Percentiles rank a stretch among this genome's conserved stretches.
These are phyloP conservation scores for Eucalyptus urophylla DNA, from an alignment of 345 rosid species.

Conservation along the genomic window DNA sequence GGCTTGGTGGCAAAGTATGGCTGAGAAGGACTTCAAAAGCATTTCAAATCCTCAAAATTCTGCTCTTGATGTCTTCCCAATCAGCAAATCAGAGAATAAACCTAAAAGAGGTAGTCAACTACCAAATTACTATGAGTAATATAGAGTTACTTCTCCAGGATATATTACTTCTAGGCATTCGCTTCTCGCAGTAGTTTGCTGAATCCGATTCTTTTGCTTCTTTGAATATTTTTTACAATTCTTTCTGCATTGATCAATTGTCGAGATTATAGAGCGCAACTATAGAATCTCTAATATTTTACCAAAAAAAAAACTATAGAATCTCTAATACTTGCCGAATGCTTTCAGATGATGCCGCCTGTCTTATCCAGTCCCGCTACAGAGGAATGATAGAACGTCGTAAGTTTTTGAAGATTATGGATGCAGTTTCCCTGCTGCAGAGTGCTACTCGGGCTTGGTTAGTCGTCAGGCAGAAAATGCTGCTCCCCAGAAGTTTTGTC, in stretches of 20 bases:
- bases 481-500: background rate
- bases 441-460: conserved; percentile 45
- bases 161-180: background rate
- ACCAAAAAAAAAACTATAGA: background rate
- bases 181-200: background rate
- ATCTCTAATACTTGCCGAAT: background rate
- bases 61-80: conserved; percentile 9
- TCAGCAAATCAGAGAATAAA: conserved; percentile 4
- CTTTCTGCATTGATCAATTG: background rate
- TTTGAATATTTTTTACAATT: background rate
- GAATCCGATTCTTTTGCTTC: background rate
- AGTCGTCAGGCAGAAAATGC: conserved; percentile 22
- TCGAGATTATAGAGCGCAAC: background rate
- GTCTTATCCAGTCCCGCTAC: conserved; percentile 47
- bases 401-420: conserved; percentile 31
- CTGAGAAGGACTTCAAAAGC: conserved; percentile 31
- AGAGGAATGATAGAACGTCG: conserved; percentile 29
- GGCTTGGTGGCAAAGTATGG: conserved; percentile 95
- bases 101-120: conserved; percentile 31
- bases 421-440: conserved; percentile 39
- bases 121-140: background rate
- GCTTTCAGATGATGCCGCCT: conserved; percentile 49
- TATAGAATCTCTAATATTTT: background rate
- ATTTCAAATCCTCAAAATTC: conserved; percentile 16
- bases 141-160: background rate